Evolutionary conservation across 257 asterid species (phyloP), one percentile per base, ranked within the genome.

Genomic region (Salvia splendens): DNA sequence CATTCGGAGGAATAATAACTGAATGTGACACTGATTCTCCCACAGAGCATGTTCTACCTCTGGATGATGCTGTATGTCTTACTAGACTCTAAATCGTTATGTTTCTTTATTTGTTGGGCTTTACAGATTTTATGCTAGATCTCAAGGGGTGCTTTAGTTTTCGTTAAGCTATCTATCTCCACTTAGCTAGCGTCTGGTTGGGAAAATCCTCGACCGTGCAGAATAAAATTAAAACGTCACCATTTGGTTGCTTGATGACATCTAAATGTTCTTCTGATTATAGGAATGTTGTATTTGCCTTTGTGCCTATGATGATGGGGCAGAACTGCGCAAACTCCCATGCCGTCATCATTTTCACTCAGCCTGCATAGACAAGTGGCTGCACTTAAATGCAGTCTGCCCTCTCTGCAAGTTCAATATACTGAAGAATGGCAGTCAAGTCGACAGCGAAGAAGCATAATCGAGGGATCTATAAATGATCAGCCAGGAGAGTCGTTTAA

Each of bases 221-320:
- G 1, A 17, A 24, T 24, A 24, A 24, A 17, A 17, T 17, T 24
- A 24, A 0, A 24, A 1, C 30, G 0, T 24, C 2, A 2, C 30
- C 30, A 24, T 24, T 24, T 24, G 30, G 30, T 41, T 40, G 12
- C 36, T 12, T 33, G 33, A 10, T 38, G 43, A 20, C 35, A 8
- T 56, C 61, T 50, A 65, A 63, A 30, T 16, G 11, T 12, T 42
- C 51, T 68, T 24, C 61, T 69, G 46, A 68, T 67, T 70, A 75
- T 77, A 94, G 99, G 99, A 94, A 83, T 94, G 99, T 55, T 94
- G 99, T 79, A 86, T 93, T 51, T 93, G 99, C 87, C 88, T 93
- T 10, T 80, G 95, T 64, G 49, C 88, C 15, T 93, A 93, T 11
- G 96, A 93, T 2, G 97, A 94, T 74, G 99, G 99, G 60, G 72